A percentile compares a stretch with the other conserved stretches of the same genome.
Conservation (phyloP, 1,284 basidiomycete species). For the Meripilus lineatus region DNA sequence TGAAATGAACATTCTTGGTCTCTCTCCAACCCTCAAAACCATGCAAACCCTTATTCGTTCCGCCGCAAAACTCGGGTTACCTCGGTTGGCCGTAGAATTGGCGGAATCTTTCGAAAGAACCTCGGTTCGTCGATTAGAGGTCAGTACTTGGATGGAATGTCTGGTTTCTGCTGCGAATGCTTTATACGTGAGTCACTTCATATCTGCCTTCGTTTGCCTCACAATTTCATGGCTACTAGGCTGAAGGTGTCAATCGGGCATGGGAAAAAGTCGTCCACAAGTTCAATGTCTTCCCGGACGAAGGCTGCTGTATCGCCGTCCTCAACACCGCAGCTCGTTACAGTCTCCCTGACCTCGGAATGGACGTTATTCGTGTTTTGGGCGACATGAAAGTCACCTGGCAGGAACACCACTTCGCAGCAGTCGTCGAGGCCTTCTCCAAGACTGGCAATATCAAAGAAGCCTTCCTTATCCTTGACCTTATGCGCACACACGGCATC, state of each 20-base stretch:
- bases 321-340: conserved; percentile 70
- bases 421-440: conserved; percentile 63
- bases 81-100: conserved; percentile 67
- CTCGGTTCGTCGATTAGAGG: conserved; percentile 47
- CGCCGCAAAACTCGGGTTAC: conserved; percentile 43
- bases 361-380: conserved; percentile 55
- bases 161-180: conserved; percentile 51
- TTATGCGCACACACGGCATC: conserved; percentile 50
- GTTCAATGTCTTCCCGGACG: conserved; percentile 57
- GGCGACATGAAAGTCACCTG: conserved; percentile 41
- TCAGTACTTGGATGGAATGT: conserved; percentile 54
- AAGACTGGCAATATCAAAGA: conserved; percentile 48
- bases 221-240: conserved; percentile 35
- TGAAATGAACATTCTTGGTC: conserved; percentile 40
- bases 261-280: conserved; percentile 61
- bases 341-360: conserved; percentile 65
- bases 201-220: conserved; percentile 7
- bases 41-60: conserved; percentile 45
- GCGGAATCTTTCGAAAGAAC: conserved; percentile 51
- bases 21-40: conserved; percentile 45
- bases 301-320: conserved; percentile 67
- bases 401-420: conserved; percentile 68
- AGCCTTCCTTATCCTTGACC: conserved; percentile 48
- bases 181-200: conserved; percentile 52
- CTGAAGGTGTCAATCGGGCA: conserved; percentile 56